Percentiles rank a stretch among this genome's conserved stretches.
These are phyloP conservation scores for Rhododendron simsii DNA, from an alignment of 148 eudicot species.

Conservation along the genomic window DNA sequence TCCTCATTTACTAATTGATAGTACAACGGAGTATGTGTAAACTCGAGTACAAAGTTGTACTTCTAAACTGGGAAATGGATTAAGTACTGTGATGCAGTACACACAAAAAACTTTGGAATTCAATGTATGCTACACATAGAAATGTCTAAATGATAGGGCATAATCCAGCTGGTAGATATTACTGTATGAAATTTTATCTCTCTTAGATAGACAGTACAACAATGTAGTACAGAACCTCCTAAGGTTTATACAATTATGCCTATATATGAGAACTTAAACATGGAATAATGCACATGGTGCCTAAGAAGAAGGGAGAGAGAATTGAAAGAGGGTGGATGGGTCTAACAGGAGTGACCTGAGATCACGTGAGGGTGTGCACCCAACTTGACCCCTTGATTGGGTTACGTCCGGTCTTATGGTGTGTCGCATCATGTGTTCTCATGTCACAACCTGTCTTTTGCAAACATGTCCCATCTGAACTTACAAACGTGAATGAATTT, in stretches of 20 bases:
- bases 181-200: neutral
- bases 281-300: no score
- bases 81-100: neutral
- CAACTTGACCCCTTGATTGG: neutral
- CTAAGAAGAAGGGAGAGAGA: neutral
- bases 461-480: no score
- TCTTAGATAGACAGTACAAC: neutral
- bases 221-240: neutral
- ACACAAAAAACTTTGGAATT: neutral
- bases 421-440: constrained; percentile 32
- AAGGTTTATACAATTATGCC: neutral
- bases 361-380: constrained; percentile 16
- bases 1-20: no score
- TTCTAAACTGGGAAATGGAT: neutral
- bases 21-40: no score
- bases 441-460: constrained; percentile 8
- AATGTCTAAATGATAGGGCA: neutral
- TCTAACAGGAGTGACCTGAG: constrained; percentile 33
- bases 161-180: neutral
- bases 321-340: constrained; percentile 15
- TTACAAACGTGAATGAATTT: no score
- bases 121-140: neutral
- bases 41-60: neutral
- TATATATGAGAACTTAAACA: neutral
- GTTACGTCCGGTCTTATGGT: neutral